Evolutionary conservation across 306 rosid genomes (phyloP), one percentile per base, ranked within the genome.

Genomic region (Senna siamea): DNA sequence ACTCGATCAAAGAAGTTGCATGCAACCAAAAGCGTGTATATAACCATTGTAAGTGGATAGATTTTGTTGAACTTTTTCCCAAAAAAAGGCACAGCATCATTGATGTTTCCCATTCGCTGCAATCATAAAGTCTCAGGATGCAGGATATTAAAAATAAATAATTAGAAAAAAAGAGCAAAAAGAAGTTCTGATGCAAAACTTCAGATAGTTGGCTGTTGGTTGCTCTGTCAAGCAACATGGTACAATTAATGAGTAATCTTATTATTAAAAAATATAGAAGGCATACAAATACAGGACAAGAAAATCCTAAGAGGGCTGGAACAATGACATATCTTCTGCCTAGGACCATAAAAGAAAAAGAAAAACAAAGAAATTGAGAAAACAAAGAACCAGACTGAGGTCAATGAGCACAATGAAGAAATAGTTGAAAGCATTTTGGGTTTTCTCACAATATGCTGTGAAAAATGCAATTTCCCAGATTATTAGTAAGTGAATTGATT

Each of bases 21-120:
- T 14, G 97, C 98, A 52, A 93, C 98, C 90, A 93, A 81, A 53
- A 91, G 80, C 52, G 97, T 91, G 86, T 93, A 93, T 56, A 92
- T 73, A 87, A 93, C 98, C 98, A 93, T 93, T 69, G 91, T 91
- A 76, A 93, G 98, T 55, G 98, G 97, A 86, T 89, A 93, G 78
- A 93, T 91, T 85, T 81, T 86, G 85, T 87, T 93, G 63, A 93
- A 93, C 78, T 67, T 79, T 22, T 85, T 80, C 56, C 98, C 97
- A 73, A 93, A 93, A 77, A 93, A 88, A 51, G 97, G 98, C 60
- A 89, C 96, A 9, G 89, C 93, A 0, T 81, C 68, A 60, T 91
- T 92, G 67, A 93, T 93, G 69, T 84, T 91, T 67, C 98, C 97
- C 98, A 93, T 93, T 77, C 88, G 85, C 98, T 93, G 97, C 87